Evolutionary conservation across 1,139 yeast species (phyloP).

Genomic region (Sugiyamaella xylanicola): DNA sequence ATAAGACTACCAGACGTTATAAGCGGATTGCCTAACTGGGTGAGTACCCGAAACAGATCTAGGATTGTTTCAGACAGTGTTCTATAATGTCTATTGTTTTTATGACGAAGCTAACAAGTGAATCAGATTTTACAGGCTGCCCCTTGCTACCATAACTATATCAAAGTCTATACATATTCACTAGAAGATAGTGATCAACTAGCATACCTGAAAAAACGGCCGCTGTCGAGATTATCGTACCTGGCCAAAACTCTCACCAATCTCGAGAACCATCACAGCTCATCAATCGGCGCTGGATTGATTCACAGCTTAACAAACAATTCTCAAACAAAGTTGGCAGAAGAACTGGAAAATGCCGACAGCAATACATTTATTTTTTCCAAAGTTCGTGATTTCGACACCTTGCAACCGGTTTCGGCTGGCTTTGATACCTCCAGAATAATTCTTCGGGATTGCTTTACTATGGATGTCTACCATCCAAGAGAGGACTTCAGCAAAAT

Average conservation of each 20-base stretch:
- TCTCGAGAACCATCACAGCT: constrained; percentile 18
- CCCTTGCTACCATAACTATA: constrained; percentile 39
- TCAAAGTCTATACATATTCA: constrained; percentile 40
- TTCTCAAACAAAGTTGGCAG: constrained; percentile 29
- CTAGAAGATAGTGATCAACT: constrained; percentile 43
- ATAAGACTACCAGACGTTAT: constrained; percentile 20
- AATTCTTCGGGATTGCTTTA: constrained; percentile 40
- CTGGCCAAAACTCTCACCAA: constrained; percentile 34
- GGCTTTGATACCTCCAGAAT: constrained; percentile 38
- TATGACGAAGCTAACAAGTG: constrained; percentile 1
- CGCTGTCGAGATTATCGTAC: constrained; percentile 46
- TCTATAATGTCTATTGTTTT: neutral
- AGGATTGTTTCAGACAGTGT: neutral
- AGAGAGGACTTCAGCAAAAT: constrained; percentile 29
- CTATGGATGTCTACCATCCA: constrained; percentile 39
- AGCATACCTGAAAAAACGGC: constrained; percentile 45
- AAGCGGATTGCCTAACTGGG: constrained; percentile 19
- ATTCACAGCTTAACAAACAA: constrained; percentile 30
- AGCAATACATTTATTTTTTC: constrained; percentile 37
- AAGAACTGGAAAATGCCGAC: constrained; percentile 33
- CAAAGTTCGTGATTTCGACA: constrained; percentile 38
- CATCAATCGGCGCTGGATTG: constrained; percentile 23
- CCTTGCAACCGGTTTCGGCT: constrained; percentile 36
- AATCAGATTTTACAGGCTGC: constrained; percentile 29
- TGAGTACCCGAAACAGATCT: constrained; percentile 4